Base-by-base conservation (phyloP, 345 rosid genomes). In the Syzygium grande region DNA sequence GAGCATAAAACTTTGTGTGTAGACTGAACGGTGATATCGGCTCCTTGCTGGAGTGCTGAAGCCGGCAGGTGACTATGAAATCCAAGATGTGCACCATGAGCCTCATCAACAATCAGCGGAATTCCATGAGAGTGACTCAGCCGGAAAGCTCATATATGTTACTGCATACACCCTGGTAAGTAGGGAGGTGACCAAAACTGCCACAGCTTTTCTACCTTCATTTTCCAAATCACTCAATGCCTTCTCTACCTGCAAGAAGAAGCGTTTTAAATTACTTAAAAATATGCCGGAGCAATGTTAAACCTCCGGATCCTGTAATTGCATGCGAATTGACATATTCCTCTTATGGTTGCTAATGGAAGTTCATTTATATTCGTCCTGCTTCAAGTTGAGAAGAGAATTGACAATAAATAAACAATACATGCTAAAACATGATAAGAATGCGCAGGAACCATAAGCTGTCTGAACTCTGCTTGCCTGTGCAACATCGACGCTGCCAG, bases 81-180 rank as follows among this genome's bases (percentile, higher is more conserved):
- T 87, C 92, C 96, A 85, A 80, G 92, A 90, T 88, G 95, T 85
- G 91, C 95, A n/a, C 95, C 95, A 85, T 94, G 94, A 80, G 94
- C 95, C 89, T 94, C 95, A 84, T 94, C 95, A 27, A 94, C 93
- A 43, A 94, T 94, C 34, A 94, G 85, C 51, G 94, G 94, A 87
- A 94, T 91, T 84, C 89, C 90, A 84, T 84, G 56, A 86, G 90
- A 89, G 90, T 94, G 95, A 88, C 94, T 93, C 11, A 94, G 88
- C 85, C 88, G 84, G 92, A 93, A 88, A 93, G 89, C 86, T 93
- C 93, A 11, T 43, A 56, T 85, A 93, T 83, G 88, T 94, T 90
- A 88, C 95, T 93, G 88, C 95, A 94, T 84, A 94, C 88, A 85
- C 96, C 96, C 77, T 94, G 95, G 56, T 94, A 94, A 52, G 96